phyloP scores from a whole-genome alignment of 305 asterid species.

The Fraxinus sp. region DNA sequence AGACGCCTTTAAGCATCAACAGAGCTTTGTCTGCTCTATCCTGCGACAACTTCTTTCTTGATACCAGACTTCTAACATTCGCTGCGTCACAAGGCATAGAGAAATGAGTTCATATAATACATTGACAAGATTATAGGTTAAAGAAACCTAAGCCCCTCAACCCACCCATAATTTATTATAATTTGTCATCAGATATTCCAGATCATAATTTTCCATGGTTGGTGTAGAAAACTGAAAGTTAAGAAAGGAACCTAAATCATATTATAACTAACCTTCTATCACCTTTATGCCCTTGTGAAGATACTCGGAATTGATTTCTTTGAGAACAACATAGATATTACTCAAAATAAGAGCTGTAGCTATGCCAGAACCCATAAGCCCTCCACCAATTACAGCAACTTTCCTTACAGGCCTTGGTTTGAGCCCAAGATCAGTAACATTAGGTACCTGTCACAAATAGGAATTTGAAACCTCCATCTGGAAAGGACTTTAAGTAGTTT shows the following conservation, averaged over 20 bases:
- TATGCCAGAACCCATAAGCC: constrained; percentile 98
- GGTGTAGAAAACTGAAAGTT: constrained; percentile 18
- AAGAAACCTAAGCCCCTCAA: constrained; percentile 12
- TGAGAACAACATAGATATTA: constrained; percentile 61
- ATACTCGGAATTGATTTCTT: constrained; percentile 81
- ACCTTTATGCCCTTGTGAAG: constrained; percentile 76
- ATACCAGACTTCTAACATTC: constrained; percentile 65
- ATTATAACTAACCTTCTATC: constrained; percentile 61
- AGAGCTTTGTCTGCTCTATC: constrained; percentile 76
- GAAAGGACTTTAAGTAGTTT: constrained; percentile 1
- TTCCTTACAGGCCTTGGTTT: constrained; percentile 78
- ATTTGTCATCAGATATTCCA: constrained; percentile 12
- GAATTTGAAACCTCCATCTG: constrained; percentile 15
- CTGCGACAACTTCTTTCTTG: constrained; percentile 63
- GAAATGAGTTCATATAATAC: constrained; percentile 16
- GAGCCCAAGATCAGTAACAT: constrained; percentile 81
- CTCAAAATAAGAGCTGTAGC: constrained; percentile 81
- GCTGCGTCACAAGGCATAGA: constrained; percentile 47
- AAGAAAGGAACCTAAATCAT: constrained; percentile 6
- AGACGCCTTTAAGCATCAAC: constrained; percentile 64
- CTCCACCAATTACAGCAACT: constrained; percentile 95
- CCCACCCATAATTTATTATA: constrained; percentile 8
- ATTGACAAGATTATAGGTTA: constrained; percentile 16
- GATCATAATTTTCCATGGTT: constrained; percentile 1
- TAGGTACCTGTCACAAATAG: constrained; percentile 61